These are phyloP conservation scores for Pulveroboletus sp. DNA, from an alignment of 768 basidiomycete species.

Conservation along the genomic window DNA sequence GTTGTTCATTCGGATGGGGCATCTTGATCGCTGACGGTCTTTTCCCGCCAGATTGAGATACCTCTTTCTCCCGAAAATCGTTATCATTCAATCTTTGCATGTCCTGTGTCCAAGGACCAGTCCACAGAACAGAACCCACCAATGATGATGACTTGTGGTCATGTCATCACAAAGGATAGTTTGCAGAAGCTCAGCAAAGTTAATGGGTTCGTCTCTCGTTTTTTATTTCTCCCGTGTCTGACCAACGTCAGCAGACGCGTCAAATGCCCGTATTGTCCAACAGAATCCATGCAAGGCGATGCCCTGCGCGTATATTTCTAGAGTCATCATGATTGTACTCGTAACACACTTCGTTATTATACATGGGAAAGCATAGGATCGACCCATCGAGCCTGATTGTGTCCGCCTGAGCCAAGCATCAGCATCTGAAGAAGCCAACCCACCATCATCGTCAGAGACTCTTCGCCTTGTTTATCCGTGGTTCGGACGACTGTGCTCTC, in stretches of 20 bases:
- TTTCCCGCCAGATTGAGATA: conserved; percentile 77
- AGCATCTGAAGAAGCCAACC: conserved; percentile 14
- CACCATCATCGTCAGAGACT: conserved; percentile 50
- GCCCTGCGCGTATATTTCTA: conserved; percentile 71
- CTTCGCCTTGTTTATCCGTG: conserved; percentile 55
- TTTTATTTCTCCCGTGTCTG: background rate
- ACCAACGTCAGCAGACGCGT: conserved; percentile 57
- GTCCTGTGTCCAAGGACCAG: conserved; percentile 97
- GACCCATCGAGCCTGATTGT: conserved; percentile 26
- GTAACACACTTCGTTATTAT: background rate
- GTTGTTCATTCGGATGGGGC: conserved; percentile 1
- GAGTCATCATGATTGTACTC: conserved; percentile 14
- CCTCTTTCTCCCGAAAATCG: conserved; percentile 81
- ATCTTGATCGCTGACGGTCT: background rate
- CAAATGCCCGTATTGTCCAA: conserved; percentile 96
- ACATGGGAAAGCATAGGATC: conserved; percentile 14
- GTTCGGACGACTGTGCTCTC: conserved; percentile 41
- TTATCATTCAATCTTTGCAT: conserved; percentile 97
- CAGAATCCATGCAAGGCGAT: conserved; percentile 58
- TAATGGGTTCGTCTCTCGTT: conserved; percentile 59
- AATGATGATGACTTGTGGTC: conserved; percentile 97
- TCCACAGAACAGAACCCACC: conserved; percentile 91
- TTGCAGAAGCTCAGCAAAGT: conserved; percentile 86
- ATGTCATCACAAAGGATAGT: conserved; percentile 92
- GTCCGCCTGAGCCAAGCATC: background rate